Evolutionary conservation across 768 basidiomycete species (phyloP), one percentile per base, ranked within the genome.

Genomic region (Leccinum disarticulatum): DNA sequence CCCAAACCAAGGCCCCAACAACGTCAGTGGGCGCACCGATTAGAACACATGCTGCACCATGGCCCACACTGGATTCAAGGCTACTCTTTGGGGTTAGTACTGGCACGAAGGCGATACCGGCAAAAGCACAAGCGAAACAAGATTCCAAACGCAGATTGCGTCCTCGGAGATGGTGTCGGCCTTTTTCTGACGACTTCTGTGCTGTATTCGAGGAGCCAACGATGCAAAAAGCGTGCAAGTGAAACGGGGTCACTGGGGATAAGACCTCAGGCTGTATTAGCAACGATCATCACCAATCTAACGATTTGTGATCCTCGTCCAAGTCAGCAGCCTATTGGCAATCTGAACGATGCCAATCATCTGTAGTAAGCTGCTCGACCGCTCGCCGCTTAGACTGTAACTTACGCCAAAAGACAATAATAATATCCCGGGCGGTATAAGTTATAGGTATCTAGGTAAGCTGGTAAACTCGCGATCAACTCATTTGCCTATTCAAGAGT

Each of bases 21-120:
- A 64, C 14, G 70, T 69, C 31, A 25, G 25, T 0, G 74, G 73
- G 28, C 71, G 70, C 50, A 77, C 76, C 1, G 66, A 68, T 31
- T 38, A 61, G 14, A 65, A 70, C 52, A 50, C 31, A 1, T 22
- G 49, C 1, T 71, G 76, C n/a, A n/a, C 41, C 41, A 43, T 27
- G 75, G 11, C 13, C 33, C 11, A 33, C 31, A 13, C 11, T 33
- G 31, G 31, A 33, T 33, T 33, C 31, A 33, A 11, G 5, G 31
- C 31, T 31, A 31, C 31, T 33, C 31, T 33, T 33, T 33, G 31
- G 31, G 0, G 4, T 33, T 33, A 4, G 31, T 33, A 13, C 31
- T 33, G 7, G 28, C 27, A 27, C 27, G 28, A 75, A 52, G 75
- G 53, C 55, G 62, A 68, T 15, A 46, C 54, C 15, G 68, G 73